Evolutionary conservation across 2,329 filamentous ascomycete genomes (phyloP).

Genomic region (Chlorencoelia australis): DNA sequence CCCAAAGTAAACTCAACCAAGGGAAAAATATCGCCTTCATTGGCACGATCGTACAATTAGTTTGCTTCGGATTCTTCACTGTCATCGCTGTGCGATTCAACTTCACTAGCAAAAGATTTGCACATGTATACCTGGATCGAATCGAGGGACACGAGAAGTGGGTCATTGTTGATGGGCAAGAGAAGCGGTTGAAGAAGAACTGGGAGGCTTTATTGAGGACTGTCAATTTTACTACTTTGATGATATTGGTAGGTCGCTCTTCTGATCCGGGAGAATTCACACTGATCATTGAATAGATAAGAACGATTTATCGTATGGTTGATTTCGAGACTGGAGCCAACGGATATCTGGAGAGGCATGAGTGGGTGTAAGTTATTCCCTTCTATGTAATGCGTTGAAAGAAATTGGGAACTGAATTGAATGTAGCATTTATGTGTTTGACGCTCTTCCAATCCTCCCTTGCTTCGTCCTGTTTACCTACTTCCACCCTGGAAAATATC

Average conservation of each 20-base stretch:
- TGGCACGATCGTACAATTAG: slow-evolving; percentile 35
- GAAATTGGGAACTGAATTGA: background rate
- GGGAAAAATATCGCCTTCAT: slow-evolving; percentile 32
- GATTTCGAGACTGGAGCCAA: slow-evolving; percentile 17
- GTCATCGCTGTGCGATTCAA: slow-evolving; percentile 37
- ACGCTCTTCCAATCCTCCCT: slow-evolving; percentile 17
- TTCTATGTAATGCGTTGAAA: background rate
- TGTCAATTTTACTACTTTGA: slow-evolving; percentile 24
- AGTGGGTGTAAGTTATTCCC: slow-evolving; percentile 13
- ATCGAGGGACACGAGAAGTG: slow-evolving; percentile 12
- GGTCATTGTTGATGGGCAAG: slow-evolving; percentile 16
- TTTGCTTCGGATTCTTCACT: slow-evolving; percentile 37
- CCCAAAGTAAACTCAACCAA: slow-evolving; percentile 23
- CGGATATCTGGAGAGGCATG: slow-evolving; percentile 17
- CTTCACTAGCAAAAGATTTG: slow-evolving; percentile 33
- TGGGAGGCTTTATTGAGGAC: slow-evolving; percentile 27
- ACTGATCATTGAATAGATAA: slow-evolving; percentile 10
- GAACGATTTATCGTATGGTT: slow-evolving; percentile 20
- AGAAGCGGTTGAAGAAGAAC: slow-evolving; percentile 20
- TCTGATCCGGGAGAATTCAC: slow-evolving; percentile 13
- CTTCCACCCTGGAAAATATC: slow-evolving; percentile 28
- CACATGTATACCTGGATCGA: slow-evolving; percentile 14
- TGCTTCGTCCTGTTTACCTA: slow-evolving; percentile 21
- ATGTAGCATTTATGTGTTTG: slow-evolving; percentile 15
- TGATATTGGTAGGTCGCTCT: slow-evolving; percentile 24